A percentile compares a stretch with the other conserved stretches of the same genome.
Conservation (phyloP, 2,329 filamentous ascomycete genomes). For the Hypoxylon sp. region DNA sequence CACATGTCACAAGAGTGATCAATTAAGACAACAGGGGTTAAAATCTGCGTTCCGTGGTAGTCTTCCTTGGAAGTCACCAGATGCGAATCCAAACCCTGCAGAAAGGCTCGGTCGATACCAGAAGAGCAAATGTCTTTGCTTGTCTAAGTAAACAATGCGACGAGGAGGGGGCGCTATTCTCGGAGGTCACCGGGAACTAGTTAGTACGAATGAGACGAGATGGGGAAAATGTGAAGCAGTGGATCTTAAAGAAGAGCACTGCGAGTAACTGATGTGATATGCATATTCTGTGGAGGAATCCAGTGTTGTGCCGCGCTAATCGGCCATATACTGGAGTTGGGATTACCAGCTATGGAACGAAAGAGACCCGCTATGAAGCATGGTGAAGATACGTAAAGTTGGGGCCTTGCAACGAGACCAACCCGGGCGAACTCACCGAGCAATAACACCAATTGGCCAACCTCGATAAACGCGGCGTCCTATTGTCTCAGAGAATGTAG, state of each 20-base stretch:
- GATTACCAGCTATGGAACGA: neutral
- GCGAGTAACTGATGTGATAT: slow-evolving; percentile 6
- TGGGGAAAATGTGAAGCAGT: neutral
- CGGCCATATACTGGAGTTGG: neutral
- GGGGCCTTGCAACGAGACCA: neutral
- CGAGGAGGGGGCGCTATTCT: slow-evolving; percentile 4
- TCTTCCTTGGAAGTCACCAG: neutral
- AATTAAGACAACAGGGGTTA: neutral
- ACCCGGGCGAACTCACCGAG: slow-evolving; percentile 2
- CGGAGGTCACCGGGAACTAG: neutral
- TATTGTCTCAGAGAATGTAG: neutral
- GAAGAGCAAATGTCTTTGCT: neutral
- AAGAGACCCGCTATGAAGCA: neutral
- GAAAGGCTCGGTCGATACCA: neutral
- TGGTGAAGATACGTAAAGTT: slow-evolving; percentile 4
- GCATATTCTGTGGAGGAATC: neutral
- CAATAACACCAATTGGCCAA: neutral
- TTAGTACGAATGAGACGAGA: slow-evolving; percentile 4
- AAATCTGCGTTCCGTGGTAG: neutral
- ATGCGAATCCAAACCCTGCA: neutral
- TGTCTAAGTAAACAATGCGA: neutral
- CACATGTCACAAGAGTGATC: neutral
- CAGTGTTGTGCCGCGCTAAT: neutral
- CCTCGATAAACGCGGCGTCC: neutral
- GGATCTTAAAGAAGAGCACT: neutral